Percentiles rank a stretch among this genome's conserved stretches.
Evolutionary conservation across 2,329 filamentous ascomycete genomes (phyloP).

Genomic region (Talaromyces sp.): DNA sequence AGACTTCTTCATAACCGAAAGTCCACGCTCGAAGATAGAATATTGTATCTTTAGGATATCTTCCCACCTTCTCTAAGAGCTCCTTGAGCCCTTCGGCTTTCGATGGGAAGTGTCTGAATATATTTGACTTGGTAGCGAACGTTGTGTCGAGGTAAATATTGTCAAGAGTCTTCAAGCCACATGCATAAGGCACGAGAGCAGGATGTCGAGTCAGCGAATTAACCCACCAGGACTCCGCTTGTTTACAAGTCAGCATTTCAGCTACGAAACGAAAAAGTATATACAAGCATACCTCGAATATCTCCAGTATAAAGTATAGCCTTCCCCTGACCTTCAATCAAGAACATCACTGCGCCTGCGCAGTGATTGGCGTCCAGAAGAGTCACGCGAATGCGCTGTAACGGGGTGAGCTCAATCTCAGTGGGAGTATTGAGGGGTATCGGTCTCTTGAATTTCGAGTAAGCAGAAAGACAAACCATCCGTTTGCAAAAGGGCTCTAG

Average conservation of each 20-base stretch:
- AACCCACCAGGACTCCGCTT: constrained; percentile 77
- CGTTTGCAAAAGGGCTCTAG: neutral
- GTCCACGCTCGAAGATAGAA: constrained; percentile 91
- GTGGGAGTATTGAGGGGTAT: constrained; percentile 79
- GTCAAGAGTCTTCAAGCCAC: constrained; percentile 63
- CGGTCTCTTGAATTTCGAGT: constrained; percentile 53
- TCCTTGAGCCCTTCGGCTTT: constrained; percentile 73
- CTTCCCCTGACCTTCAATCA: constrained; percentile 68
- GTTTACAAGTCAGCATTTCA: neutral
- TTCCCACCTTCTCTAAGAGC: constrained; percentile 61
- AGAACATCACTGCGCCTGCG: constrained; percentile 83
- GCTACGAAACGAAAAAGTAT: constrained; percentile 8
- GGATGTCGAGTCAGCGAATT: constrained; percentile 67
- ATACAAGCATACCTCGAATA: constrained; percentile 54
- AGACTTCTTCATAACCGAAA: constrained; percentile 89
- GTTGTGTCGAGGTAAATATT: constrained; percentile 88
- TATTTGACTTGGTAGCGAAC: constrained; percentile 53
- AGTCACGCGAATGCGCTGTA: constrained; percentile 68
- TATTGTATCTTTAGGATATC: constrained; percentile 66
- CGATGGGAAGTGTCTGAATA: constrained; percentile 51
- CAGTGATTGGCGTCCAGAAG: constrained; percentile 91
- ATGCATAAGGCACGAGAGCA: constrained; percentile 66
- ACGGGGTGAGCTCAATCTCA: constrained; percentile 65
- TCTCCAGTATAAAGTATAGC: constrained; percentile 86
- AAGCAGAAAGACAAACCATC: neutral